phyloP scores from a whole-genome alignment of 768 basidiomycete genomes.

The Neoboletus subvelutipes region DNA sequence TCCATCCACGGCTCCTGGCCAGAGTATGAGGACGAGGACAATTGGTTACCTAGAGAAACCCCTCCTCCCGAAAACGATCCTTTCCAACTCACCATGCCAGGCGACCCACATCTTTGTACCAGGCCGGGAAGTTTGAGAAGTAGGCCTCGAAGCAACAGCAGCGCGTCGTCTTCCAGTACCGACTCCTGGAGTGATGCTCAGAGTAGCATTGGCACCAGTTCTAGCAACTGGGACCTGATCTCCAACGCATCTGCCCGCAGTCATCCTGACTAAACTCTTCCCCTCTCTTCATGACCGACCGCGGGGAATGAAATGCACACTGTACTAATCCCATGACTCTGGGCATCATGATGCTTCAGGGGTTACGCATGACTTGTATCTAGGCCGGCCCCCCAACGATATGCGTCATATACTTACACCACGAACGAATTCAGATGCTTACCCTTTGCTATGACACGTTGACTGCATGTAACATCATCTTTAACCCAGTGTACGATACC shows the following conservation, averaged over 20 bases:
- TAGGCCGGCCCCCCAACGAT: not conserved
- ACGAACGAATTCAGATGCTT: not conserved
- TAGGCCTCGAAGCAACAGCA: slow-evolving; percentile 12
- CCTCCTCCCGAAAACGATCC: not conserved
- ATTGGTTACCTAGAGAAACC: not conserved
- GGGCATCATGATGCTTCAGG: not conserved
- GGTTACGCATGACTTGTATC: not conserved
- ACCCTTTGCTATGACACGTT: not conserved
- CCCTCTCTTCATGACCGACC: not conserved
- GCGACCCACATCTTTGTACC: not conserved
- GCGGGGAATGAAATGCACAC: not conserved
- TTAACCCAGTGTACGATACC: not conserved
- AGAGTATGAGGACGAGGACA: slow-evolving; percentile 18
- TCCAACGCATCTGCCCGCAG: slow-evolving; percentile 12
- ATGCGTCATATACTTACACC: not conserved
- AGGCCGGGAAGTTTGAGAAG: not conserved
- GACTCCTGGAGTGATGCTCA: slow-evolving; percentile 32
- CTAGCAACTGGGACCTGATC: slow-evolving; percentile 28
- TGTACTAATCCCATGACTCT: not conserved
- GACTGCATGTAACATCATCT: slow-evolving; percentile 4
- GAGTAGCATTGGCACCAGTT: slow-evolving; percentile 10
- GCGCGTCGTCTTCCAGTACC: slow-evolving; percentile 11
- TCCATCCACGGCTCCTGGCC: slow-evolving; percentile 1
- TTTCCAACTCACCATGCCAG: not conserved
- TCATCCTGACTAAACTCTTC: not conserved